phyloP scores from a whole-genome alignment of 768 basidiomycete species.

The Collybiopsis confluens region DNA sequence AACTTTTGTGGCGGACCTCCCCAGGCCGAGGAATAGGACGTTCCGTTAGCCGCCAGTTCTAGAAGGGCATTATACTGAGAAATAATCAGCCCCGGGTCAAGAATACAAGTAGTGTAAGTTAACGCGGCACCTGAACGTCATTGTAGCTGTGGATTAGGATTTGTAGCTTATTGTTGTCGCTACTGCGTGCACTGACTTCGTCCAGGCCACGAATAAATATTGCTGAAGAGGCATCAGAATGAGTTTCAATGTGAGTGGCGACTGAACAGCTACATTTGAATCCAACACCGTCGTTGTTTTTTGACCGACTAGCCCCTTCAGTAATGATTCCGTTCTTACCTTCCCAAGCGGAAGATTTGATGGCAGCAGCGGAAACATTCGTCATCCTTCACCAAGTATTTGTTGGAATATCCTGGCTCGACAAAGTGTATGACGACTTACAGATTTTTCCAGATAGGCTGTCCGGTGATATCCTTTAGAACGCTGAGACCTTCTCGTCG shows the following conservation, averaged over 20 bases:
- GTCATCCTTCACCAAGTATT: slow-evolving; percentile 33
- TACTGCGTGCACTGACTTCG: slow-evolving; percentile 39
- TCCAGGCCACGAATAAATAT: slow-evolving; percentile 44
- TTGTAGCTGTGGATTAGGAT: slow-evolving; percentile 43
- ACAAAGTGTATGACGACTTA: no score
- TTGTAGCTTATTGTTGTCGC: slow-evolving; percentile 29
- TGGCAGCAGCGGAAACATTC: slow-evolving; percentile 31
- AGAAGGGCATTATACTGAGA: slow-evolving; percentile 46
- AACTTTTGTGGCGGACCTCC: slow-evolving; percentile 40
- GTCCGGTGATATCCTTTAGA: slow-evolving; percentile 36
- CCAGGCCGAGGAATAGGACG: slow-evolving; percentile 41
- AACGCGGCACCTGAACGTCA: slow-evolving; percentile 53
- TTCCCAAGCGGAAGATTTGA: slow-evolving; percentile 43
- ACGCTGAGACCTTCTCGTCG: slow-evolving; percentile 51
- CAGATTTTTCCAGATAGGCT: slow-evolving; percentile 37
- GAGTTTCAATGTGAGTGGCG: not conserved
- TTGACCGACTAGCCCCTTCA: slow-evolving; percentile 37
- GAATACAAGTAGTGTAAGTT: no score
- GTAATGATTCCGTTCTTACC: slow-evolving; percentile 48
- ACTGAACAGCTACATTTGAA: slow-evolving; percentile 40
- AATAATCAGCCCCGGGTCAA: no score
- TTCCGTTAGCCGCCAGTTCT: slow-evolving; percentile 40
- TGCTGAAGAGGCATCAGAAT: slow-evolving; percentile 17
- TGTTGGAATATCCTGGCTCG: no score
- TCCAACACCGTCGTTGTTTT: slow-evolving; percentile 43